phyloP scores from a whole-genome alignment of 2,329 filamentous ascomycete genomes.

The Curvularia spicifera region DNA sequence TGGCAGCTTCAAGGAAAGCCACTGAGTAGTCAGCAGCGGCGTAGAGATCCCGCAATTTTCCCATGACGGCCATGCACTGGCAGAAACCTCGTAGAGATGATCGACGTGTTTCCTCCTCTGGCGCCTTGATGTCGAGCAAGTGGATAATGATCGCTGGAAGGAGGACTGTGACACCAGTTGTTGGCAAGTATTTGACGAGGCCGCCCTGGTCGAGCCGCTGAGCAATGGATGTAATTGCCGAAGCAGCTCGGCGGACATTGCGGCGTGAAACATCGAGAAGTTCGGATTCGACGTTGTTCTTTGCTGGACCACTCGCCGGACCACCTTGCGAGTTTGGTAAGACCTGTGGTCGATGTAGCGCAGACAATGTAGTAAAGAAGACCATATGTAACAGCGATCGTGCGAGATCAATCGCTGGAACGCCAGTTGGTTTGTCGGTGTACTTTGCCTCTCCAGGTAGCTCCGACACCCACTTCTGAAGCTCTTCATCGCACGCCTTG shows the following conservation, averaged over 20 bases:
- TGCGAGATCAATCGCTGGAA: slow-evolving; percentile 69
- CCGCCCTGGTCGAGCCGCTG: slow-evolving; percentile 74
- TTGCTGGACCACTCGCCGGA: slow-evolving; percentile 53
- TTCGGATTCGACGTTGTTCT: slow-evolving; percentile 58
- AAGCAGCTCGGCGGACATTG: slow-evolving; percentile 82
- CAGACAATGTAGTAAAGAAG: slow-evolving; percentile 89
- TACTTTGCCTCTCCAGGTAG: slow-evolving; percentile 77
- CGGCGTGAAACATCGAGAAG: slow-evolving; percentile 82
- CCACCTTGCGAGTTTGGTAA: slow-evolving; percentile 72
- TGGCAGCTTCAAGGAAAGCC: slow-evolving; percentile 89
- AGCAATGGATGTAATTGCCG: slow-evolving; percentile 84
- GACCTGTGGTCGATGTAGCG: slow-evolving; percentile 89
- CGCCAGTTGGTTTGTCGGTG: slow-evolving; percentile 64
- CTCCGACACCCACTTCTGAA: slow-evolving; percentile 76
- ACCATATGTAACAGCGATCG: slow-evolving; percentile 91
- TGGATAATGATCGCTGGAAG: slow-evolving; percentile 94
- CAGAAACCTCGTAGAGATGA: slow-evolving; percentile 81
- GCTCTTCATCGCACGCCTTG: slow-evolving; percentile 76
- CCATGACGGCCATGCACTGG: slow-evolving; percentile 91
- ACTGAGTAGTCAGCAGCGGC: slow-evolving; percentile 95
- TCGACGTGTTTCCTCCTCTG: slow-evolving; percentile 72
- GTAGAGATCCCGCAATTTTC: slow-evolving; percentile 85
- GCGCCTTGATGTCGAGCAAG: slow-evolving; percentile 88
- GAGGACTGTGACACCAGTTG: slow-evolving; percentile 87
- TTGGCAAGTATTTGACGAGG: slow-evolving; percentile 81